Percentiles rank a stretch among this genome's conserved stretches.
Evolutionary conservation across 2,329 filamentous ascomycete species (phyloP).

Genomic region (Cercospora beticola): DNA sequence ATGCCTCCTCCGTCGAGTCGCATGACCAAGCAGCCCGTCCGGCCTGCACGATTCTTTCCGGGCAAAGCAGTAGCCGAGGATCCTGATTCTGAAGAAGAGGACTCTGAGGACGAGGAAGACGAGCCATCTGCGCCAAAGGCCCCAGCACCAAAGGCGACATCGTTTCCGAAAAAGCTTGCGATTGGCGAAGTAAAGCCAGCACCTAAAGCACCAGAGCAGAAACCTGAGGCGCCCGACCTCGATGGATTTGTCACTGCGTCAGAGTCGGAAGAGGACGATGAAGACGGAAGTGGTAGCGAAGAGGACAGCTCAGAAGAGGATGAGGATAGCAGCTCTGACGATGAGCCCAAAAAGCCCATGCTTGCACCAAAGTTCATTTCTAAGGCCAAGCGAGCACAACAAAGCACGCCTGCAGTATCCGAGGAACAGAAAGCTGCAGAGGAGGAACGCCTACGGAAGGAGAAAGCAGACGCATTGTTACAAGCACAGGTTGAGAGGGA

Average conservation of each 20-base stretch:
- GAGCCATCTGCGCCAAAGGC: slow-evolving; percentile 44
- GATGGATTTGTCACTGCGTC: slow-evolving; percentile 63
- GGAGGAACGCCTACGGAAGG: slow-evolving; percentile 60
- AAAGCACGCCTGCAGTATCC: slow-evolving; percentile 32
- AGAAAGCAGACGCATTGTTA: slow-evolving; percentile 74
- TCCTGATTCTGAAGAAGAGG: slow-evolving; percentile 42
- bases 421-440: slow-evolving; percentile 49
- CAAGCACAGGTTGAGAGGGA: slow-evolving; percentile 87
- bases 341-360: slow-evolving; percentile 58
- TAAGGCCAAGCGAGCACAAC: slow-evolving; percentile 57
- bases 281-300: slow-evolving; percentile 41
- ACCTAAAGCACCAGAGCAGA: slow-evolving; percentile 32
- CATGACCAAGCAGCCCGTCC: slow-evolving; percentile 89
- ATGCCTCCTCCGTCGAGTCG: slow-evolving; percentile 68
- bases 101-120: slow-evolving; percentile 54
- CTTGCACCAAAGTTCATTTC: slow-evolving; percentile 67
- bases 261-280: slow-evolving; percentile 41
- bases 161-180: slow-evolving; percentile 46
- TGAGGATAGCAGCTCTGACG: slow-evolving; percentile 58
- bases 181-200: slow-evolving; percentile 38
- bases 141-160: slow-evolving; percentile 47
- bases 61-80: slow-evolving; percentile 69
- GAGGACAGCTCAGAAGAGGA: slow-evolving; percentile 54
- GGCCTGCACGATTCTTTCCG: slow-evolving; percentile 77
- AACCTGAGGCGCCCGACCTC: slow-evolving; percentile 37